Evolutionary conservation across 768 basidiomycete species (phyloP), one percentile per base, ranked within the genome.

Genomic region (Termitomyces sp.): DNA sequence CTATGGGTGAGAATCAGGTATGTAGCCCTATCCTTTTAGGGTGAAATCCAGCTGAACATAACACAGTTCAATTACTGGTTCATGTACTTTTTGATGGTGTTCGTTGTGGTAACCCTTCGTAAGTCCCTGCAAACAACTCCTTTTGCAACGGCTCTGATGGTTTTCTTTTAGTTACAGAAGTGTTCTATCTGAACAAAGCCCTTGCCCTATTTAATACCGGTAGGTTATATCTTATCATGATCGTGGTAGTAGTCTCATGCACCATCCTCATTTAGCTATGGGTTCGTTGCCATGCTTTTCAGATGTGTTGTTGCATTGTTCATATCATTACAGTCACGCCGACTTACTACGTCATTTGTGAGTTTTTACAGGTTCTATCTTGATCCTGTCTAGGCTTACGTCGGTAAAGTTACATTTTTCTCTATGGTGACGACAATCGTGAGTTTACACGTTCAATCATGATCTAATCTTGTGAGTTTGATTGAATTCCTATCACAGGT

Each of bases 161-260:
- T 47, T 3, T 28, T 7, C 17, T 45, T 41, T 14, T 44, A 90
- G 87, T 93, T 54, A 85, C 86, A 55, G 96, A 98, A 69, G 90
- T 98, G 64, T 95, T 90, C 71, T 98, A 93, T 72, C 79, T 98
- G 57, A 98, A 97, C 71, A 86, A 94, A 57, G 97, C 97, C 17
- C 84, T 99, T 57, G 97, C 94, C 55, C 74, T 98, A 35, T 98
- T 94, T 78, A 96, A 97, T 71, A 90, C 90, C 53, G 88, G 87
- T 87, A 58, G 59, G 83, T 61, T 17, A 37, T 44, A 42, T 44
- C 52, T 30, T 53, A 22, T 17, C 60, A 28, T 51, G n/a, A 58
- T 56, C n/a, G 21, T 45, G 24, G 10, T 7, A 24, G 65, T 84
- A 83, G 84, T 57, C 87, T 89, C 85, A 85, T 84, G 85, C 71